Conservation (phyloP, 2,329 filamentous ascomycete genomes). For the Bisporella sp. region DNA sequence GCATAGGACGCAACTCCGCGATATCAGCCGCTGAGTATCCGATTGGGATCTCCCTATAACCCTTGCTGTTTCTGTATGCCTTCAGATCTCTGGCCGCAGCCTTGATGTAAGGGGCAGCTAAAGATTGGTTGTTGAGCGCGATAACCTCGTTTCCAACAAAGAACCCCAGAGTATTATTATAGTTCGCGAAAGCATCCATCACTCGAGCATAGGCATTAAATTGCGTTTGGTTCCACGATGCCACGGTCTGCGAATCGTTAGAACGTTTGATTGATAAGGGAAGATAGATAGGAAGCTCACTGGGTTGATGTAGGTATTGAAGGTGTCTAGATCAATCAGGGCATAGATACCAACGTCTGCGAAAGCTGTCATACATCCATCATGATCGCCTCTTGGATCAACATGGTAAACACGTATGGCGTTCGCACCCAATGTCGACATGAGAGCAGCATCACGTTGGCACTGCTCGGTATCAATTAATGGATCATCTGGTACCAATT, state of each 20-base stretch:
- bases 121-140: conserved; percentile 49
- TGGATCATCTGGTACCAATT: conserved; percentile 60
- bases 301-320: conserved; percentile 60
- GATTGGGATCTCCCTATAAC: conserved; percentile 74
- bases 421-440: conserved; percentile 76
- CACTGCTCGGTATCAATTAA: conserved; percentile 72
- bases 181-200: conserved; percentile 35
- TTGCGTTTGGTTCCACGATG: conserved; percentile 69
- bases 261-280: not conserved
- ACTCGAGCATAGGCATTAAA: conserved; percentile 39
- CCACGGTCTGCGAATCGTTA: conserved; percentile 38
- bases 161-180: conserved; percentile 75
- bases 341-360: conserved; percentile 76
- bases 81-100: conserved; percentile 77
- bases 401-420: conserved; percentile 87
- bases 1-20: conserved; percentile 53
- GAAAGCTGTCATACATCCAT: conserved; percentile 75
- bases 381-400: conserved; percentile 62
- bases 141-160: conserved; percentile 89
- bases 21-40: conserved; percentile 89
- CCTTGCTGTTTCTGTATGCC: conserved; percentile 66
- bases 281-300: conserved; percentile 30
- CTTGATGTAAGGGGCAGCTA: conserved; percentile 75
- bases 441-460: conserved; percentile 64
- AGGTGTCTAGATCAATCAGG: conserved; percentile 76